Evolutionary conservation across 2,329 filamentous ascomycete genomes (phyloP).

Genomic region (Emmonsia crescens): DNA sequence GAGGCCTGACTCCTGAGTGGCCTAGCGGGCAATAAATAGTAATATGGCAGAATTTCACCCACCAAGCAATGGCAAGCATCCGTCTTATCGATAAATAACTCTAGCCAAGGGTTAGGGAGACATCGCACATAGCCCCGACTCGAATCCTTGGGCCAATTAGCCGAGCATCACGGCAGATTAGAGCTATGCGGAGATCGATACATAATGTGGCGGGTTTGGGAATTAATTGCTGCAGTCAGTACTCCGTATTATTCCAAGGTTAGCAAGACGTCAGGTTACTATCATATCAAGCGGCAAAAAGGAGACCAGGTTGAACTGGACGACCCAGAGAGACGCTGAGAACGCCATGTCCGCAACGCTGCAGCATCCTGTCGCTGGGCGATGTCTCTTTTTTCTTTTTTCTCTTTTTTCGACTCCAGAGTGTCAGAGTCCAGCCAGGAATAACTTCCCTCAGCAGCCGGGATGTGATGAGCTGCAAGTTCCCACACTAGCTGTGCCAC

Average conservation of each 20-base stretch:
- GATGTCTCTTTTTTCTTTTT: not conserved
- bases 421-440: not conserved
- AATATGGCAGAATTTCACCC: not conserved
- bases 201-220: not conserved
- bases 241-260: no score
- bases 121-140: not conserved
- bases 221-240: not conserved
- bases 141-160: not conserved
- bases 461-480: conserved; percentile 8
- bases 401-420: not conserved
- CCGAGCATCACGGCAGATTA: not conserved
- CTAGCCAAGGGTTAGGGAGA: not conserved
- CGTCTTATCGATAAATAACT: not conserved
- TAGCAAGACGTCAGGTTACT: not conserved
- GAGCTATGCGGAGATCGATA: not conserved
- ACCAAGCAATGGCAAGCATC: not conserved
- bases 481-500: conserved; percentile 6
- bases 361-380: not conserved
- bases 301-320: not conserved
- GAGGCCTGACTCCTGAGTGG: no score
- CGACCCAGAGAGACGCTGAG: no score
- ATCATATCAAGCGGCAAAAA: not conserved
- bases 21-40: not conserved
- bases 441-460: not conserved
- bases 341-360: not conserved